Evolutionary conservation across 2,329 filamentous ascomycete species (phyloP), one percentile per base, ranked within the genome.

Genomic region (Botryotinia narcissicola): DNA sequence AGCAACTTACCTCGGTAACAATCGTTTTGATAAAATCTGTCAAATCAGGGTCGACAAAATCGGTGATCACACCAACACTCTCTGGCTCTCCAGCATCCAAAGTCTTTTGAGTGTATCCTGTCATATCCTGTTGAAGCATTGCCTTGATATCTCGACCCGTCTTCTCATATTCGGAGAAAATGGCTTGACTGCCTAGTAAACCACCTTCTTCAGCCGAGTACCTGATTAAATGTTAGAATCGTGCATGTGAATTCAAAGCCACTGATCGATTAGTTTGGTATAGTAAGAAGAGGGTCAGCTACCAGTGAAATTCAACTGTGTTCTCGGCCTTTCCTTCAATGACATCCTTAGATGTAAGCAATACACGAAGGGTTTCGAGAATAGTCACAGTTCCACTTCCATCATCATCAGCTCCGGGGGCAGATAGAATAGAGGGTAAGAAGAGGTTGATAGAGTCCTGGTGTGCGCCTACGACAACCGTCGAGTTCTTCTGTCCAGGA

Each of bases 111-210:
- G 94, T 88, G 81, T 92, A 98, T 29, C 95, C 95, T 1, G 94
- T 97, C 95, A 98, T 98, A 83, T 98, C 95, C 83, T 98, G 95
- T 85, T 98, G 95, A 72, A 98, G 88, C 96, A 98, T 98, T 48
- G 95, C 95, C 84, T 95, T 97, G 82, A 98, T 87, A 77, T 95
- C 90, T 40, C 91, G 88, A 46, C 88, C 87, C 35, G 88, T 83
- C 81, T 91, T 89, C 83, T 93, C 91, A 80, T 98, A 98, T 12
- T 88, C 84, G 69, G 88, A 87, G 85, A 98, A 98, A 82, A 98
- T 93, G 72, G 93, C 95, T 82, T 97, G 94, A 79, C 92, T 95
- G 74, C 94, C 94, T 5, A 97, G 87, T 63, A 97, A 86, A 48
- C 95, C 94, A 69, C 92, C 94, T 82, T 97, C 94, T 82, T 97